Base-by-base conservation (phyloP, 2,329 filamentous ascomycete species). In the Ceratocystis harringtonii region DNA sequence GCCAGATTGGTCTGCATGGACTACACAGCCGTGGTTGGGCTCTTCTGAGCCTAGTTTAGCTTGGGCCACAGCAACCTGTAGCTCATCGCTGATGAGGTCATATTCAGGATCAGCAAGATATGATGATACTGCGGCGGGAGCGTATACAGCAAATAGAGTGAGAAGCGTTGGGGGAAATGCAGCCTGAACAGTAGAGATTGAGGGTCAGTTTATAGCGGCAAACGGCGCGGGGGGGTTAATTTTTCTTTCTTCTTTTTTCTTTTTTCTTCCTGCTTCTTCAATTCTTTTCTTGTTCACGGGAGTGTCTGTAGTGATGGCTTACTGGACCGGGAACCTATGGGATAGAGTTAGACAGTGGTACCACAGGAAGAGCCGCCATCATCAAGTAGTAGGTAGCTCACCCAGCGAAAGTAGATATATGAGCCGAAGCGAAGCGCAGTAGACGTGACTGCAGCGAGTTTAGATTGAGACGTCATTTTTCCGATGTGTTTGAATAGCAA, bases 71-170 rank as follows among this genome's bases (percentile, higher is more conserved):
- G 77, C 81, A 5, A 84, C 73, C 1, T 74, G 74, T 5, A 86
- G 72, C 64, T 86, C 81, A 25, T 87, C 76, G 69, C 87, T 83
- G 67, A 87, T 74, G 4, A 87, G 71, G 61, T 82, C 77, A 70
- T 84, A 81, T 67, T 80, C 77, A 5, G 83, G 78, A 66, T 83
- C 81, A 17, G 78, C 78, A 30, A 81, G 74, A 71, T 82, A 84
- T 69, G 80, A 83, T 12, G 78, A 75, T 62, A 88, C 73, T 73
- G 87, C 89, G 0, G 84, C 78, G 0, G 85, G 80, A 0, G 86
- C 72, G 70, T 89, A 90, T 66, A 90, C 74, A 28, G 82, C 84
- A 68, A 87, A 84, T 1, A 87, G 76, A 0, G 86, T 79, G 66
- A 84, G 84, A 2, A 84, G 69, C 17, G 68, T 69, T 43, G 68